These are phyloP conservation scores for Linnemannia exigua DNA, from an alignment of 192 early-diverging fungal genomes.

Conservation along the genomic window DNA sequence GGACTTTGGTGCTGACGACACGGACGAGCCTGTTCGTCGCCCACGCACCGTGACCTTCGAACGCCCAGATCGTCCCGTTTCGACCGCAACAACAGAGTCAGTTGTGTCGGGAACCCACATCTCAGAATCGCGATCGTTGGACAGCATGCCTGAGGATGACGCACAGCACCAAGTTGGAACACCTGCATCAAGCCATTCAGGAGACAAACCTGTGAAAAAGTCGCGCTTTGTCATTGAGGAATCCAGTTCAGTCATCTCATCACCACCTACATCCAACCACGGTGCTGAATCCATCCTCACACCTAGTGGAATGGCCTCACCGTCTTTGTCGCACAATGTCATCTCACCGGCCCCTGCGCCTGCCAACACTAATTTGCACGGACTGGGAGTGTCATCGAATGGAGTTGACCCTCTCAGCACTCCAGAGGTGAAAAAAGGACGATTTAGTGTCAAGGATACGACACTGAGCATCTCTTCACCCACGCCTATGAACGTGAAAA, in stretches of 20 bases:
- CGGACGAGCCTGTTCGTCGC: conserved; percentile 13
- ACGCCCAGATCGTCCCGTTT: conserved; percentile 11
- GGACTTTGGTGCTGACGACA: conserved; percentile 72
- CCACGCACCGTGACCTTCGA: conserved; percentile 47
- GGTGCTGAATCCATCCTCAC: conserved; percentile 18
- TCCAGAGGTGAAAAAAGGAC: conserved; percentile 76
- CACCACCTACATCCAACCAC: conserved; percentile 24
- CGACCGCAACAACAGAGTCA: conserved; percentile 32
- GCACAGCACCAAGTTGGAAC: background rate
- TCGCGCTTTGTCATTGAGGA: conserved; percentile 62
- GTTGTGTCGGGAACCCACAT: conserved; percentile 6
- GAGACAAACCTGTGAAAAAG: conserved; percentile 54
- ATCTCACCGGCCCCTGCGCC: conserved; percentile 19
- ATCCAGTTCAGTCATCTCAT: conserved; percentile 14
- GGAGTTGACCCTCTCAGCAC: background rate
- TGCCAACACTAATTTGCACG: conserved; percentile 34
- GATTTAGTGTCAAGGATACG: conserved; percentile 77
- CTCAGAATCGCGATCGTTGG: conserved; percentile 8
- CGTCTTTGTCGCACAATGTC: conserved; percentile 10
- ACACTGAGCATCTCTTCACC: conserved; percentile 33
- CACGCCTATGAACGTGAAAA: conserved; percentile 20
- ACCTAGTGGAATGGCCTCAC: conserved; percentile 16
- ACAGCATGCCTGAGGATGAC: conserved; percentile 21
- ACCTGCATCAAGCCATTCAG: conserved; percentile 13
- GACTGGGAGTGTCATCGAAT: conserved; percentile 32